Percentiles rank a stretch among this genome's conserved stretches.
phyloP scores from a whole-genome alignment of 352 stramenopile species.

The Pythium insidiosum region DNA sequence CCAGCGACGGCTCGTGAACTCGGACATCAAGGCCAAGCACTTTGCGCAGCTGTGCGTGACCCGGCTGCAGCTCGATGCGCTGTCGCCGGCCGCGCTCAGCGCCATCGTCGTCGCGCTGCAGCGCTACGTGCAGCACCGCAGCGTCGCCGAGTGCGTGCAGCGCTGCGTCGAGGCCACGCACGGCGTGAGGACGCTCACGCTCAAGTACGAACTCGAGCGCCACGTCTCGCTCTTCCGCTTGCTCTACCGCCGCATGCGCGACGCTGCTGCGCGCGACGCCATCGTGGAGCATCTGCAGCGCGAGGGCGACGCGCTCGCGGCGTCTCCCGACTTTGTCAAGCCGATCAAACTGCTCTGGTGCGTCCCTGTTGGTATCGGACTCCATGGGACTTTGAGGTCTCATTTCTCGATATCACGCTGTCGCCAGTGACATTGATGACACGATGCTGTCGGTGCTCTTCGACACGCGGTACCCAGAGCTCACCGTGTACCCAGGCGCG shows the following conservation, averaged over 20 bases:
- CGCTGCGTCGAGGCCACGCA: constrained; percentile 42
- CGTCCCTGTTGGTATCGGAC: constrained; percentile 1
- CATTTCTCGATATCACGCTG: background rate
- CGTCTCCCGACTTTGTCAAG: constrained; percentile 22
- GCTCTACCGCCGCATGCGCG: constrained; percentile 54
- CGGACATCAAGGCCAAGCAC: constrained; percentile 66
- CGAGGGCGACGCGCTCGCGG: constrained; percentile 26
- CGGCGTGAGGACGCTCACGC: constrained; percentile 28
- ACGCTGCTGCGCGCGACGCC: constrained; percentile 25
- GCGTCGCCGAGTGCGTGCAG: constrained; percentile 46
- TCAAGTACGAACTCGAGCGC: constrained; percentile 67
- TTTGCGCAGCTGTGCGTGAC: constrained; percentile 48
- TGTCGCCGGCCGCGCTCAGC: constrained; percentile 30
- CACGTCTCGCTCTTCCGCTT: constrained; percentile 62
- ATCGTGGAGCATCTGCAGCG: constrained; percentile 63
- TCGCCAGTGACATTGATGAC: constrained; percentile 69
- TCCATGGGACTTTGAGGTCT: background rate
- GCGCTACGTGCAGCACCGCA: constrained; percentile 32
- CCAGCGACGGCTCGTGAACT: constrained; percentile 49
- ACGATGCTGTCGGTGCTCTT: constrained; percentile 73
- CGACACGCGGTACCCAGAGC: constrained; percentile 69
- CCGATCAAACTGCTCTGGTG: constrained; percentile 70
- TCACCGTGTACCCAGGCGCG: constrained; percentile 76
- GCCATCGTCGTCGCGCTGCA: constrained; percentile 49
- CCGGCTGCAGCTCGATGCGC: constrained; percentile 24